A percentile compares a stretch with the other conserved stretches of the same genome.
Conservation (phyloP, 2,329 filamentous ascomycete species). For the Paraphaeosphaeria sporulosa region DNA sequence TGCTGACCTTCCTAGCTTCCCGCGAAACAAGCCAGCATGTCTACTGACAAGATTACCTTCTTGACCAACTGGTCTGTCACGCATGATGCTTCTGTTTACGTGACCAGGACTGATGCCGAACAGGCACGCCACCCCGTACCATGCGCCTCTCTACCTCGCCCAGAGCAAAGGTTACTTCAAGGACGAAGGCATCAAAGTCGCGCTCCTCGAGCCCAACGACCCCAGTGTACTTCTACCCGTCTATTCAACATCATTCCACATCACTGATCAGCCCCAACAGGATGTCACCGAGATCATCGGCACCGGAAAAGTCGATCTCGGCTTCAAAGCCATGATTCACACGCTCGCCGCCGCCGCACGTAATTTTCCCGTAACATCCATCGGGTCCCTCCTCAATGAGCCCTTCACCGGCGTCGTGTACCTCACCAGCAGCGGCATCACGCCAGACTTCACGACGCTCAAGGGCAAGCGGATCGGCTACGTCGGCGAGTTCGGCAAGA, state of each 20-base stretch:
- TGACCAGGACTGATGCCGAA: background rate
- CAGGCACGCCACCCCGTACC: constrained; percentile 6
- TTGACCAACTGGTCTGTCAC: constrained; percentile 3
- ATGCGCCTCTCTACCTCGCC: background rate
- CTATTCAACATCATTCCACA: background rate
- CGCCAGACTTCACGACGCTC: background rate
- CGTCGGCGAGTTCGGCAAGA: constrained; percentile 3
- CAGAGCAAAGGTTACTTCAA: constrained; percentile 7
- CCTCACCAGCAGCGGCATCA: background rate
- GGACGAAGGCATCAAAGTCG: constrained; percentile 6
- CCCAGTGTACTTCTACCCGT: background rate
- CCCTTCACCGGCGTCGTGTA: constrained; percentile 2
- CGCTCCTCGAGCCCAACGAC: constrained; percentile 3
- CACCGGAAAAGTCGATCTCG: constrained; percentile 2
- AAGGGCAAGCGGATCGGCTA: constrained; percentile 4
- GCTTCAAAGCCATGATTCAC: constrained; percentile 7
- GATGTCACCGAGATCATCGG: constrained; percentile 5
- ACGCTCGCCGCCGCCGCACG: background rate
- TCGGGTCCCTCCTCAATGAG: background rate
- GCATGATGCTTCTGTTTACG: background rate
- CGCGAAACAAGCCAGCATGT: background rate
- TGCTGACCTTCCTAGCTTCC: background rate
- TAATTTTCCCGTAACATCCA: background rate
- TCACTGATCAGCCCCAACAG: background rate
- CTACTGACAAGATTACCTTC: constrained; percentile 4